phyloP scores from a whole-genome alignment of 495 filamentous ascomycete genomes.

The Staphylotrichum longicolle region DNA sequence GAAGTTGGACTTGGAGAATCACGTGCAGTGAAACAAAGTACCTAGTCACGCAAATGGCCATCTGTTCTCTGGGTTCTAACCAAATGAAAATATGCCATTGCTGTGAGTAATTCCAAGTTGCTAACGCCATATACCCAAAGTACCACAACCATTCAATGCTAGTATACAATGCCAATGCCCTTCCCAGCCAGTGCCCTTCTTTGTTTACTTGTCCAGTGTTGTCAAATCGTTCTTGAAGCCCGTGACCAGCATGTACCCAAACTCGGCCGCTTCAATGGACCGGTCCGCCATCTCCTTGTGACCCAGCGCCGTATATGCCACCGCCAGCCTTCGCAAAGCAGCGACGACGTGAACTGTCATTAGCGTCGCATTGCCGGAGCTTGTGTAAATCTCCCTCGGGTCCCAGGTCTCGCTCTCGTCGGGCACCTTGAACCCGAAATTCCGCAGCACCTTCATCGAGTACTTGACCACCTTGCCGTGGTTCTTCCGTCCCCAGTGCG shows the following conservation, averaged over 20 bases:
- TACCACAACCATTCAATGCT: neutral
- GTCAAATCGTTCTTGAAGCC: slow-evolving; percentile 39
- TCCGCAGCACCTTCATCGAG: slow-evolving; percentile 38
- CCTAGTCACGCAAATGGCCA: too few relatives aligned
- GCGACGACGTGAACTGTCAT: slow-evolving; percentile 43
- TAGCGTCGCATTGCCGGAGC: slow-evolving; percentile 28
- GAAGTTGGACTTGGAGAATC: too few relatives aligned
- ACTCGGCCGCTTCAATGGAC: slow-evolving; percentile 35
- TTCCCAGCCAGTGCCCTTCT: neutral
- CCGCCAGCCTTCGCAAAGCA: slow-evolving; percentile 38
- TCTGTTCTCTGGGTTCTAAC: too few relatives aligned
- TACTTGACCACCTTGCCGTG: slow-evolving; percentile 39
- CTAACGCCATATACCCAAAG: too few relatives aligned
- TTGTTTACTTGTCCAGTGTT: slow-evolving; percentile 20
- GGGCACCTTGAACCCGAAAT: slow-evolving; percentile 43
- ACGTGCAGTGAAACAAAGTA: too few relatives aligned
- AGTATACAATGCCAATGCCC: neutral
- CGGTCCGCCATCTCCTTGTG: slow-evolving; percentile 29
- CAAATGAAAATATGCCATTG: too few relatives aligned
- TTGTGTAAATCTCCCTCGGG: slow-evolving; percentile 28
- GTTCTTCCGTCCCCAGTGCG: slow-evolving; percentile 40
- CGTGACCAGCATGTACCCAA: slow-evolving; percentile 41
- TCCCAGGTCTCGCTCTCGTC: slow-evolving; percentile 31
- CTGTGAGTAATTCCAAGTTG: too few relatives aligned
- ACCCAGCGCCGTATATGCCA: slow-evolving; percentile 35